phyloP scores from a whole-genome alignment of 225 moss, liverwort and hornwort species.

The Ulota crispa region DNA sequence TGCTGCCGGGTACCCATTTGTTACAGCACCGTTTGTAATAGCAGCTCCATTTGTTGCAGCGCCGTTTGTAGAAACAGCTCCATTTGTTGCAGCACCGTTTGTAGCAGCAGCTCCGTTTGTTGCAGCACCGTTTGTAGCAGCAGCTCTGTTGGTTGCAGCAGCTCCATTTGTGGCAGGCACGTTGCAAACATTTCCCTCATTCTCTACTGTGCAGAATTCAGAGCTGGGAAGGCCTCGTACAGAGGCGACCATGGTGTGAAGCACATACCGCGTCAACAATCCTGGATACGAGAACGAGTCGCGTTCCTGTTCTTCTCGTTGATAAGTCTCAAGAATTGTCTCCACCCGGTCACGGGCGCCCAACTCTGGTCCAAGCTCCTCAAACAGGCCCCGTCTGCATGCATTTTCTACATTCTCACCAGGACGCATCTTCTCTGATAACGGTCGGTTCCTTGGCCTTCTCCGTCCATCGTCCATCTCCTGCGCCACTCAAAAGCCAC shows the following conservation, averaged over 20 bases:
- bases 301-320: conserved; percentile 70
- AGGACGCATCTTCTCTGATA: conserved; percentile 90
- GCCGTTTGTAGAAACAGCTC: conserved; percentile 21
- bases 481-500: conserved; percentile 22
- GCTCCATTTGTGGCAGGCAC: conserved; percentile 25
- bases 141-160: background rate
- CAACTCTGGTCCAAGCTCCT: conserved; percentile 83
- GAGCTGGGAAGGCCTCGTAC: conserved; percentile 64
- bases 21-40: conserved; percentile 18
- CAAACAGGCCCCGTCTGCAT: conserved; percentile 78
- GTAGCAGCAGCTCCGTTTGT: conserved; percentile 13
- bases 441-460: conserved; percentile 73
- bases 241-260: conserved; percentile 79
- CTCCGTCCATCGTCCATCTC: conserved; percentile 84
- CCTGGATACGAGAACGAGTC: conserved; percentile 92
- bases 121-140: conserved; percentile 21
- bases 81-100: conserved; percentile 14
- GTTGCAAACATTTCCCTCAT: conserved; percentile 47
- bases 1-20: background rate
- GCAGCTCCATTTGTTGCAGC: background rate
- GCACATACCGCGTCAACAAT: conserved; percentile 70
- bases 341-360: conserved; percentile 62
- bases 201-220: conserved; percentile 76
- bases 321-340: conserved; percentile 67
- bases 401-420: conserved; percentile 82